These are phyloP conservation scores for Aquilaria malaccensis DNA, from an alignment of 345 rosid genomes.

Conservation along the genomic window DNA sequence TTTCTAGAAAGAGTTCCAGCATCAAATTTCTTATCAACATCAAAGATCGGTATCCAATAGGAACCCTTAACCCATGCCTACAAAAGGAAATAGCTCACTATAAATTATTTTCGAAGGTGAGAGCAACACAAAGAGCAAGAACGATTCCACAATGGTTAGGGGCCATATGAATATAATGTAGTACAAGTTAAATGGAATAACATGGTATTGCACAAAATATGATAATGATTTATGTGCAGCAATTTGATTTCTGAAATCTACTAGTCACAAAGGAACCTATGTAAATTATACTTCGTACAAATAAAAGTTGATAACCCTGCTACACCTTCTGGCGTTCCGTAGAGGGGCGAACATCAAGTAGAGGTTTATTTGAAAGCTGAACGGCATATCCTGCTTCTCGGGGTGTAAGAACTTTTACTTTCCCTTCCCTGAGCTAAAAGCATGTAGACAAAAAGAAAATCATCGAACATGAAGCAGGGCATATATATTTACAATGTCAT, in stretches of 20 bases:
- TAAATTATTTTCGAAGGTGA: neutral
- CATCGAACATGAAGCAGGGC: neutral
- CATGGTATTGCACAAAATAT: neutral
- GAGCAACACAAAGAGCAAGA: neutral
- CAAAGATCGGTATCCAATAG: constrained; percentile 78
- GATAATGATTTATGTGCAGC: neutral
- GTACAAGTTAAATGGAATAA: neutral
- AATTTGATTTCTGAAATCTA: too few species aligned
- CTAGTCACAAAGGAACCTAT: too few species aligned
- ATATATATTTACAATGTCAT: too few species aligned
- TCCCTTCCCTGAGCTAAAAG: constrained; percentile 69
- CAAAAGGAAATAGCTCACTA: constrained; percentile 3
- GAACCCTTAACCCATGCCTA: constrained; percentile 95
- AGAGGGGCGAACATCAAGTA: constrained; percentile 84
- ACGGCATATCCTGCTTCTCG: constrained; percentile 91
- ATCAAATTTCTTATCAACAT: constrained; percentile 46
- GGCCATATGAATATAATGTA: neutral
- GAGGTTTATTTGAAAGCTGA: constrained; percentile 71
- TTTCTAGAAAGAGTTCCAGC: constrained; percentile 63
- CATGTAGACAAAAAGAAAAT: constrained; percentile 10
- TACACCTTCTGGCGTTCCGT: constrained; percentile 60
- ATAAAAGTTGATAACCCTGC: too few species aligned
- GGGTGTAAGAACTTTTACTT: constrained; percentile 73
- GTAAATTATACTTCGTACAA: too few species aligned
- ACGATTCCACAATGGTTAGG: neutral